These are phyloP conservation scores for Filosporella fistucella DNA, from an alignment of 495 filamentous ascomycete genomes.

Conservation along the genomic window DNA sequence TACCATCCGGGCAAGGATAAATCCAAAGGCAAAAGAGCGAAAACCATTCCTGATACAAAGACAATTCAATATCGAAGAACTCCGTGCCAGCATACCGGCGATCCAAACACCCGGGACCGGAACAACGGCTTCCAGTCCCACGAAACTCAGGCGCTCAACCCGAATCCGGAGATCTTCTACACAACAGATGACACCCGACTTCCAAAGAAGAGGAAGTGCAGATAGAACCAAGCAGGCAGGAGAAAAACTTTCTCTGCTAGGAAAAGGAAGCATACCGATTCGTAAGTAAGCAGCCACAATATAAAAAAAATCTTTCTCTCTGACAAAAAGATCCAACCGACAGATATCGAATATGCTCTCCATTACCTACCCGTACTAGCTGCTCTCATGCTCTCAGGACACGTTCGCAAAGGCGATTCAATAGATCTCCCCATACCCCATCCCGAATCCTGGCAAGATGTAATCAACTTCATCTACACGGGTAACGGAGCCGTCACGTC, in stretches of 20 bases:
- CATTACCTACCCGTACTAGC: constrained; percentile 46
- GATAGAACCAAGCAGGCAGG: neutral
- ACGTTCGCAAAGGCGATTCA: constrained; percentile 43
- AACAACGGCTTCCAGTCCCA: neutral
- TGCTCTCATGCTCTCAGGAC: constrained; percentile 43
- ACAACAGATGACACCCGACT: neutral
- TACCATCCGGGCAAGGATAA: constrained; percentile 41
- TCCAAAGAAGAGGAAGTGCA: neutral
- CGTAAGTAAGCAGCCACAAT: constrained; percentile 32
- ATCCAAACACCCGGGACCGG: neutral
- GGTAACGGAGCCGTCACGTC: constrained; percentile 40
- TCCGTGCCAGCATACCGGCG: constrained; percentile 28
- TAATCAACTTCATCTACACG: constrained; percentile 46
- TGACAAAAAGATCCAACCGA: too few relatives aligned
- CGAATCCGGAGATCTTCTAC: constrained; percentile 9
- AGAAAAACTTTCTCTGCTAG: neutral
- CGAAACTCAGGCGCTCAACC: constrained; percentile 9
- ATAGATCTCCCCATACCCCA: constrained; percentile 52
- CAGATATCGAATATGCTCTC: constrained; percentile 46
- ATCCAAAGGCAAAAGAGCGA: constrained; percentile 32
- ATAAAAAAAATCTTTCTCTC: too few relatives aligned
- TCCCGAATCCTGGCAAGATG: constrained; percentile 46
- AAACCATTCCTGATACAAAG: constrained; percentile 43
- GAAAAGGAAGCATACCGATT: constrained; percentile 34
- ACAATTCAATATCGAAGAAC: constrained; percentile 38